Evolutionary conservation across 768 basidiomycete genomes (phyloP).

Genomic region (Leucocoprinus leucothites): DNA sequence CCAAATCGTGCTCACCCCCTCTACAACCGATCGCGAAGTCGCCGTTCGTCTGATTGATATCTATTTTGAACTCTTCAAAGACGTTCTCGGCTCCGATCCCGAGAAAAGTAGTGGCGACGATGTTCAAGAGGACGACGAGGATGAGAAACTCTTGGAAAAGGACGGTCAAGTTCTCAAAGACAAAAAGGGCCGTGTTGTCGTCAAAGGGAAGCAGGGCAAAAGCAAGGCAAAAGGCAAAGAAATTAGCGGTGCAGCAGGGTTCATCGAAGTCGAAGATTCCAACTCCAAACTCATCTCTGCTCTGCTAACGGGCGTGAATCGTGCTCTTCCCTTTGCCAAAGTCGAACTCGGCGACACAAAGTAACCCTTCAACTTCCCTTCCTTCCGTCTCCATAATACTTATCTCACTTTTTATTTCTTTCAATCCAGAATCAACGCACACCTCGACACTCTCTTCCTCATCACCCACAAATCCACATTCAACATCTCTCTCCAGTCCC

Average conservation of each 20-base stretch:
- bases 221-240: slow-evolving; percentile 36
- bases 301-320: slow-evolving; percentile 90
- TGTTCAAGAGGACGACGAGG: slow-evolving; percentile 17
- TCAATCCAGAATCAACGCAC: slow-evolving; percentile 70
- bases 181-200: slow-evolving; percentile 12
- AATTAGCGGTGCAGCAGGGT: slow-evolving; percentile 59
- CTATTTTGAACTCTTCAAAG: slow-evolving; percentile 94
- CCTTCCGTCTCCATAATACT: not conserved
- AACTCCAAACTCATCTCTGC: slow-evolving; percentile 86
- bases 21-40: slow-evolving; percentile 58
- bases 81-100: slow-evolving; percentile 66
- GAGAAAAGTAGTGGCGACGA: slow-evolving; percentile 29
- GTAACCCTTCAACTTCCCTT: slow-evolving; percentile 35
- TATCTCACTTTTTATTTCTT: not conserved
- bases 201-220: slow-evolving; percentile 29
- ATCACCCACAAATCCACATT: slow-evolving; percentile 96
- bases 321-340: slow-evolving; percentile 90
- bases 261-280: slow-evolving; percentile 72
- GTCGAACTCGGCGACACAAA: slow-evolving; percentile 64
- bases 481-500: slow-evolving; percentile 92
- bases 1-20: slow-evolving; percentile 73
- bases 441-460: slow-evolving; percentile 90
- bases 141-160: slow-evolving; percentile 39
- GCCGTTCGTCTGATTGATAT: slow-evolving; percentile 79
- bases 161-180: slow-evolving; percentile 29